Evolutionary conservation across 228 moss, liverwort and hornwort genomes (phyloP), one percentile per base, ranked within the genome.

Genomic region (Sphagnum fallax): DNA sequence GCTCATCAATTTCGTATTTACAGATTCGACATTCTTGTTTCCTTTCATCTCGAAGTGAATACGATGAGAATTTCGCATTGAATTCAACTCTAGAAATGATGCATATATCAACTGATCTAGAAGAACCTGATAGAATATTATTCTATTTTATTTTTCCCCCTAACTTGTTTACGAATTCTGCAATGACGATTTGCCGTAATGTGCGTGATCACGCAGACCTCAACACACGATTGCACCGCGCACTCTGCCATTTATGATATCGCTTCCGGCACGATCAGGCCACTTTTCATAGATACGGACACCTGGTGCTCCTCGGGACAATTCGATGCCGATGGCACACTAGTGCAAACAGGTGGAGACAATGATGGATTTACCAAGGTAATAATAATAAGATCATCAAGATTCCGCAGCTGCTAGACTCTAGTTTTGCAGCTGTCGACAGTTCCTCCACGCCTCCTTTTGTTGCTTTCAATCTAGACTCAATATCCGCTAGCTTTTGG

Each of bases 271-370:
- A 18, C 51, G 0, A 69, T 81, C 49, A 75, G 84, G 6, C 50
- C 84, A 6, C 57, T 84, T 16, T 73, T 9, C 16, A 60, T 84
- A 32, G 73, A 51, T 70, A 80, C 80, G 6, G 81, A 84, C 8
- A 84, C 84, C 5, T 84, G 85, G 84, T 81, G 81, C 73, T 80
- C 77, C 49, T 81, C 84, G 15, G 85, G 85, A 57, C 79, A 79
- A 76, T 85, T 85, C 72, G 18, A 58, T 0, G 52, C 16, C 1
- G 13, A 68, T 16, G 85, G 85, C 5, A 70, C 51, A 48, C 12
- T 85, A 71, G 78, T 79, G 61, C 85, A 85, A 68, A 81, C 85
- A 0, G 85, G 85, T 0, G 85, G 85, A 8, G 77, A 71, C 68
- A 50, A 16, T 5, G 83, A 83, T 51, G 83, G 79, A 5, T 68